These are phyloP conservation scores for Solanum dulcamara DNA, from an alignment of 257 asterid species.

Conservation along the genomic window DNA sequence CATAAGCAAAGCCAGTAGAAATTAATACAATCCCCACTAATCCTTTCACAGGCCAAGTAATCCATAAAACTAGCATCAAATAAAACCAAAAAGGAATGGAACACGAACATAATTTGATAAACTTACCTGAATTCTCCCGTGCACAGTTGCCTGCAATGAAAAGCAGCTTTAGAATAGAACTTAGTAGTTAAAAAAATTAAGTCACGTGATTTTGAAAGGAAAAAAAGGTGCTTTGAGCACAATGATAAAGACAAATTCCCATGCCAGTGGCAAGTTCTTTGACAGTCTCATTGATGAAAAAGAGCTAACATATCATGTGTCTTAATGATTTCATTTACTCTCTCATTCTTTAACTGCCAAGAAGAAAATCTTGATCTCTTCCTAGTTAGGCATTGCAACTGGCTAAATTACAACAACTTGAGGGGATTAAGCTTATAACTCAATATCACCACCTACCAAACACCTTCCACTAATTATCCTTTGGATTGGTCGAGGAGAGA, in stretches of 20 bases:
- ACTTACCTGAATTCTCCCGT: conserved; percentile 82
- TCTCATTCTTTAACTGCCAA: not conserved
- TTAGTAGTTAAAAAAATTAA: not conserved
- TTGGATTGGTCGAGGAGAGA: not conserved
- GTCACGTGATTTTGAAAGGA: not conserved
- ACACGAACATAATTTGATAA: not conserved
- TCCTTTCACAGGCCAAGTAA: not conserved
- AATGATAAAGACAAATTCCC: not conserved
- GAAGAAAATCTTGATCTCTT: not conserved
- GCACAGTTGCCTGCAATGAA: conserved; percentile 68
- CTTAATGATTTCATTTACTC: not conserved
- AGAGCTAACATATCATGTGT: not conserved
- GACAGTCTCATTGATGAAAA: not conserved
- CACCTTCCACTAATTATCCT: not conserved
- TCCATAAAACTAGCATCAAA: not conserved
- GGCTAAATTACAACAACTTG: not conserved
- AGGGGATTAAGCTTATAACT: not conserved
- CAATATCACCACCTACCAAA: not conserved
- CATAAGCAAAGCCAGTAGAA: not conserved
- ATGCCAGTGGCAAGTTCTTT: not conserved
- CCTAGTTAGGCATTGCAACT: not conserved
- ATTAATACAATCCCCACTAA: not conserved
- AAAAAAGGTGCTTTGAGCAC: not conserved
- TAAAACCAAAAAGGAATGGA: not conserved
- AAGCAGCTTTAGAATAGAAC: not conserved